These are phyloP conservation scores for Raddia guianensis DNA, from an alignment of 176 grass and related monocot species.

Conservation along the genomic window DNA sequence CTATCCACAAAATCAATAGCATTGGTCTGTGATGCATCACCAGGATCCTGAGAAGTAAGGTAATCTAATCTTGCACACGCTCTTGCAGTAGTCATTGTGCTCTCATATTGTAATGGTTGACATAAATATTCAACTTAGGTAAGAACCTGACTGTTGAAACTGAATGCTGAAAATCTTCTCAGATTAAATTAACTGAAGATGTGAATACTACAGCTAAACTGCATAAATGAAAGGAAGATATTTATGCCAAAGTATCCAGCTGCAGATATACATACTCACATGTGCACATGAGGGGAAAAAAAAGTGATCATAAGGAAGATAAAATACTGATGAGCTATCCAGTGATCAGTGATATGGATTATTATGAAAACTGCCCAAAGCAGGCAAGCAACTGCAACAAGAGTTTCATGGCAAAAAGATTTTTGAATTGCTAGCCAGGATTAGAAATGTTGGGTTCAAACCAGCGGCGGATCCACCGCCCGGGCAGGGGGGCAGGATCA, in stretches of 20 bases:
- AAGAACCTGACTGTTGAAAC: constrained; percentile 9
- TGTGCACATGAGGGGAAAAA: not conserved
- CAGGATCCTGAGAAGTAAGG: constrained; percentile 65
- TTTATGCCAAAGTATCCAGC: not conserved
- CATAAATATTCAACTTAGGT: constrained; percentile 4
- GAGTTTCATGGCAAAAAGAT: not conserved
- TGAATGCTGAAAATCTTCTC: not conserved
- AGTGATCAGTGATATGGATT: not conserved
- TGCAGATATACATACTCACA: constrained; percentile 9
- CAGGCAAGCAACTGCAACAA: not conserved
- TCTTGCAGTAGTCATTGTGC: constrained; percentile 21
- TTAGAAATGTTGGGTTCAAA: constrained; percentile 3
- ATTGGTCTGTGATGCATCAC: constrained; percentile 58
- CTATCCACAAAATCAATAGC: constrained; percentile 62
- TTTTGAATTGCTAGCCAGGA: not conserved
- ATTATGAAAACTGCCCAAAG: not conserved
- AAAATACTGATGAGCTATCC: not conserved
- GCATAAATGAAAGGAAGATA: constrained; percentile 17
- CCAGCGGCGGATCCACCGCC: no score
- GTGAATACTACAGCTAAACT: not conserved
- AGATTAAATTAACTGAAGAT: not conserved
- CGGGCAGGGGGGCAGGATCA: no score
- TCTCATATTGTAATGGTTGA: not conserved
- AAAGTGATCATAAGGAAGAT: not conserved
- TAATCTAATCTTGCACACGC: constrained; percentile 53